A percentile compares a stretch with the other conserved stretches of the same genome.
These are phyloP conservation scores for Chlorella sp. DNA, from an alignment of 139 green algal genomes.

Conservation along the genomic window DNA sequence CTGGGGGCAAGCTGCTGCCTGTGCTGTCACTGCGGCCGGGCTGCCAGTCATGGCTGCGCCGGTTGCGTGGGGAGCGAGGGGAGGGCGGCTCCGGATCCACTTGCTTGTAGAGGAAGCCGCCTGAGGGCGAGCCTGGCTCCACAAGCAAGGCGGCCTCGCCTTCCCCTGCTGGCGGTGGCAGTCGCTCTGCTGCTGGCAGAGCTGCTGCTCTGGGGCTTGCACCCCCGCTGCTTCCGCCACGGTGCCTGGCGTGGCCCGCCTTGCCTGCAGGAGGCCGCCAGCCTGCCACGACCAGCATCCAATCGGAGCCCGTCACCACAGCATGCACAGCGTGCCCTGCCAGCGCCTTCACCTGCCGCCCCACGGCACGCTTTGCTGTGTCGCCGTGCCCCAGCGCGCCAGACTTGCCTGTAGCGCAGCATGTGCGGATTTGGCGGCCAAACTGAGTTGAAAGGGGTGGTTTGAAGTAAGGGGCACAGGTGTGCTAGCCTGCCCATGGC, in stretches of 20 bases:
- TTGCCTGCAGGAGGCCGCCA: slow-evolving; percentile 1
- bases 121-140: not conserved
- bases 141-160: too few species aligned
- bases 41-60: not conserved
- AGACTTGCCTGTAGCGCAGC: slow-evolving; percentile 3
- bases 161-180: too few species aligned
- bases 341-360: slow-evolving; percentile 18
- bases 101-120: not conserved
- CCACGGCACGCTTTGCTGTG: slow-evolving; percentile 27
- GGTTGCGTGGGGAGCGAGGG: not conserved
- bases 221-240: not conserved
- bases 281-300: slow-evolving; percentile 6
- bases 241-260: not conserved
- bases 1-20: not conserved
- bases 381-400: slow-evolving; percentile 32
- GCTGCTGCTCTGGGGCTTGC: not conserved
- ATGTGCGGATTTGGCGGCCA: not conserved
- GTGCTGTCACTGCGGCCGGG: not conserved
- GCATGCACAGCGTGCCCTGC: not conserved
- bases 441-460: too few species aligned
- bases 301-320: slow-evolving; percentile 1
- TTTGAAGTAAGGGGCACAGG: too few species aligned
- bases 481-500: too few species aligned
- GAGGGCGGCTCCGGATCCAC: not conserved
- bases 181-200: not conserved